Evolutionary conservation across 306 rosid genomes (phyloP).

Genomic region (Cicer pinnatifidum): DNA sequence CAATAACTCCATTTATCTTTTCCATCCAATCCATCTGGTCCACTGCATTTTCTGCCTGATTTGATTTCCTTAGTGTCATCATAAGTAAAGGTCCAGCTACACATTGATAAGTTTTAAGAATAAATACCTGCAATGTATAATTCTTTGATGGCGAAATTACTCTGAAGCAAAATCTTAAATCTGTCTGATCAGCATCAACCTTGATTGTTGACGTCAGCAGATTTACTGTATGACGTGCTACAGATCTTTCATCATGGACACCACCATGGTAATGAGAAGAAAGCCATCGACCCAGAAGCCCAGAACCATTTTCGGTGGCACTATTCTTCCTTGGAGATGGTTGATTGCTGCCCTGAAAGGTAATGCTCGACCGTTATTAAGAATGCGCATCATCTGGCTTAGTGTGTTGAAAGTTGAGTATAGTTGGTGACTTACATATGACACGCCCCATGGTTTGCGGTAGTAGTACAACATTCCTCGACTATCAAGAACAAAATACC

Average conservation of each 20-base stretch:
- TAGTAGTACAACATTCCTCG: constrained; percentile 81
- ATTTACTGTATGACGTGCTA: constrained; percentile 76
- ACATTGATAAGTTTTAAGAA: constrained; percentile 6
- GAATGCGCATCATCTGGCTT: constrained; percentile 32
- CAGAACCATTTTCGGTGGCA: constrained; percentile 64
- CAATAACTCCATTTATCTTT: constrained; percentile 80
- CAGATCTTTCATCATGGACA: constrained; percentile 73
- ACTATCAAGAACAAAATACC: constrained; percentile 87
- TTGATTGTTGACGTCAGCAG: constrained; percentile 81
- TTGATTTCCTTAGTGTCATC: constrained; percentile 38
- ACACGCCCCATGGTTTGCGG: constrained; percentile 70
- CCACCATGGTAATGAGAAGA: constrained; percentile 81
- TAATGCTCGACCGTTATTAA: constrained; percentile 42
- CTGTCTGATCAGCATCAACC: constrained; percentile 80
- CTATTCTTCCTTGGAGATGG: constrained; percentile 59
- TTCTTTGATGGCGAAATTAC: constrained; percentile 75
- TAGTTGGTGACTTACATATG: constrained; percentile 63
- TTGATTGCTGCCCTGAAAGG: constrained; percentile 60
- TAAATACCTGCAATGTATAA: constrained; percentile 77
- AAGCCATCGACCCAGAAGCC: constrained; percentile 79
- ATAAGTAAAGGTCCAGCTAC: constrained; percentile 21
- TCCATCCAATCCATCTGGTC: constrained; percentile 94
- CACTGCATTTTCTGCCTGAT: constrained; percentile 81
- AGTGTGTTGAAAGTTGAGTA: constrained; percentile 45
- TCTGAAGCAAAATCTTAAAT: constrained; percentile 89